Conservation (phyloP, 371 early-diverging fungal genomes). For the Lichtheimia ornata region DNA sequence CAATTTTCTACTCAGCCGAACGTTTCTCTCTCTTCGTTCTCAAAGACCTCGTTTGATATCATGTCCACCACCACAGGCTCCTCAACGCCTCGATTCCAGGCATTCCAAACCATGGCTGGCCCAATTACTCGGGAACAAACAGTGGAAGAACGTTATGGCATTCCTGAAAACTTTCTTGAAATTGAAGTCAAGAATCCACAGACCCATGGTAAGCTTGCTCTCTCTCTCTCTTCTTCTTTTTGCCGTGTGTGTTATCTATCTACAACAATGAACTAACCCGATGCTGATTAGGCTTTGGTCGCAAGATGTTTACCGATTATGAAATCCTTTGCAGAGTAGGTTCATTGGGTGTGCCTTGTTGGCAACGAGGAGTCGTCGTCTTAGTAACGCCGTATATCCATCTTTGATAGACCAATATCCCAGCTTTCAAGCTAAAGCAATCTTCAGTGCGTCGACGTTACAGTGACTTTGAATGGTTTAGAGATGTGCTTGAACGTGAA, state of each 20-base stretch:
- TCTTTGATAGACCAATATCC: slow-evolving; percentile 90
- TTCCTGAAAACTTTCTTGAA: slow-evolving; percentile 97
- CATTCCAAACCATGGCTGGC: slow-evolving; percentile 59
- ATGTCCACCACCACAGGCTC: slow-evolving; percentile 16
- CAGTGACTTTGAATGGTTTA: slow-evolving; percentile 98
- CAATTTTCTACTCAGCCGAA: background rate
- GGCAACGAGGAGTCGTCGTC: slow-evolving; percentile 13
- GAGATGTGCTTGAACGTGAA: slow-evolving; percentile 92
- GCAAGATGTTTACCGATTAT: slow-evolving; percentile 94
- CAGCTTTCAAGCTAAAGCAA: slow-evolving; percentile 88
- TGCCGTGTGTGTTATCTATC: background rate
- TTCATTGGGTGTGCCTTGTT: too few species aligned
- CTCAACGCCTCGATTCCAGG: slow-evolving; percentile 41
- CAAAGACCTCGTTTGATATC: background rate
- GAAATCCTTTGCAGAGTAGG: slow-evolving; percentile 89
- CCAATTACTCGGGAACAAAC: slow-evolving; percentile 75
- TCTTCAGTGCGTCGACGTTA: slow-evolving; percentile 92
- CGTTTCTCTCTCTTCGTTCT: background rate
- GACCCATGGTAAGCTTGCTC: slow-evolving; percentile 70
- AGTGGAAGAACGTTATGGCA: slow-evolving; percentile 88
- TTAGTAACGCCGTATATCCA: background rate
- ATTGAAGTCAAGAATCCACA: slow-evolving; percentile 92
- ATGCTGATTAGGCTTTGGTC: slow-evolving; percentile 59
- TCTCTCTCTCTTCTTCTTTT: too few species aligned
- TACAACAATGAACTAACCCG: too few species aligned